These are phyloP conservation scores for Clathrospora elynae DNA, from an alignment of 2,329 filamentous ascomycete genomes.

Conservation along the genomic window DNA sequence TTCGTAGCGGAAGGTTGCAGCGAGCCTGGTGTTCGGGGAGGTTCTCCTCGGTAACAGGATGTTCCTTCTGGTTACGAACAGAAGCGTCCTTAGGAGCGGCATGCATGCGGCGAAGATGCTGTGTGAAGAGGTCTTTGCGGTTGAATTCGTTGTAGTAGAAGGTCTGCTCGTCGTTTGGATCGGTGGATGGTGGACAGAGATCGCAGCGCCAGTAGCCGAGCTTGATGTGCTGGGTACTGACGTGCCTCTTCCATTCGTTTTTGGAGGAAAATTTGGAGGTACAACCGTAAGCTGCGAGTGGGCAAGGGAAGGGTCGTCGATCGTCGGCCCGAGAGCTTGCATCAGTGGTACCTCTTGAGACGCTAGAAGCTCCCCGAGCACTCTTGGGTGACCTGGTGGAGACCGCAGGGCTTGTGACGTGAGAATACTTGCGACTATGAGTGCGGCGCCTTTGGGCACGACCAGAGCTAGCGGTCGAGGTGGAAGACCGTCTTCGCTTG, in stretches of 20 bases:
- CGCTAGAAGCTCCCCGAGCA: slow-evolving; percentile 18
- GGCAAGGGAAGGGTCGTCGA: slow-evolving; percentile 70
- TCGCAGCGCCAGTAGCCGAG: slow-evolving; percentile 77
- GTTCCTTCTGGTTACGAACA: slow-evolving; percentile 53
- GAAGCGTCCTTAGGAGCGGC: slow-evolving; percentile 51
- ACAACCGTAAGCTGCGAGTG: slow-evolving; percentile 80
- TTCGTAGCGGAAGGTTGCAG: slow-evolving; percentile 66
- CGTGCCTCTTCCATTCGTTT: slow-evolving; percentile 96
- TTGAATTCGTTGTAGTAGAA: slow-evolving; percentile 71
- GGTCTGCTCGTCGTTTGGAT: slow-evolving; percentile 35
- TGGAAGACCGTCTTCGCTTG: slow-evolving; percentile 36
- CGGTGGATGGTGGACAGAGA: slow-evolving; percentile 56
- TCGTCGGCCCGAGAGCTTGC: slow-evolving; percentile 18
- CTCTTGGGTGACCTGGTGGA: slow-evolving; percentile 27
- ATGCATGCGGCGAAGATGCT: slow-evolving; percentile 89
- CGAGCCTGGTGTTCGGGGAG: slow-evolving; percentile 62
- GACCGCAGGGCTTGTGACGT: slow-evolving; percentile 10
- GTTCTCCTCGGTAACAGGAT: slow-evolving; percentile 54
- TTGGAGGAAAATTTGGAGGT: slow-evolving; percentile 73
- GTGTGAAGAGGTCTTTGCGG: slow-evolving; percentile 88
- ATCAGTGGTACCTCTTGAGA: slow-evolving; percentile 15
- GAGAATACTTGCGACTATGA: slow-evolving; percentile 30
- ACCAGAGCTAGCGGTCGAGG: slow-evolving; percentile 28
- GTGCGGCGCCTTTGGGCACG: slow-evolving; percentile 25
- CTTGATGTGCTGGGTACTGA: slow-evolving; percentile 77